Evolutionary conservation across 1,139 yeast species (phyloP).

Genomic region (Geotrichum candidum): DNA sequence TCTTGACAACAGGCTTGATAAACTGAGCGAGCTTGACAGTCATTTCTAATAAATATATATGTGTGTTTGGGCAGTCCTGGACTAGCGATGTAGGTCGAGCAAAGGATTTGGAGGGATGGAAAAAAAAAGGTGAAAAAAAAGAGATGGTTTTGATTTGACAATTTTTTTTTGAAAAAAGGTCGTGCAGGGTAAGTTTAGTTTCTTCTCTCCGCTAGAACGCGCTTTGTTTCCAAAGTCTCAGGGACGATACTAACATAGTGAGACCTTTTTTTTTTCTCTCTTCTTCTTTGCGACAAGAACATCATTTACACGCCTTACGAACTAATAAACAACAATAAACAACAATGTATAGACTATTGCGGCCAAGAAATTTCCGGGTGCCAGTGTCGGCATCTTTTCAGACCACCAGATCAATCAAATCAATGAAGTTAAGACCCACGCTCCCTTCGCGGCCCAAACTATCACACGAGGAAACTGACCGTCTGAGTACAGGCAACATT

Average conservation of each 20-base stretch:
- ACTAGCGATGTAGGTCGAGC: background rate
- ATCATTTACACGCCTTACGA: background rate
- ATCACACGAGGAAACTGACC: conserved; percentile 25
- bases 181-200: conserved; percentile 9
- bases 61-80: background rate
- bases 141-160: conserved; percentile 8
- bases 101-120: background rate
- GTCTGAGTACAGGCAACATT: conserved; percentile 23
- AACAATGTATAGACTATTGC: background rate
- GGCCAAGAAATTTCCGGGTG: background rate
- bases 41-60: conserved; percentile 20
- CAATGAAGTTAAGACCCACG: conserved; percentile 15
- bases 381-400: background rate
- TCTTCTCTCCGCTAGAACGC: background rate
- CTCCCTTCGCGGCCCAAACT: conserved; percentile 18
- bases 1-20: conserved; percentile 42
- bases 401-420: conserved; percentile 13
- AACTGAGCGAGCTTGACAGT: conserved; percentile 26
- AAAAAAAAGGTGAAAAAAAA: background rate
- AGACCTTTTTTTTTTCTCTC: background rate
- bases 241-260: background rate
- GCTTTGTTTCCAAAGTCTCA: background rate
- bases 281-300: background rate
- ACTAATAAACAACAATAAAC: background rate
- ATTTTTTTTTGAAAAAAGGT: background rate